Percentiles rank a stretch among this genome's conserved stretches.
Evolutionary conservation across 257 asterid species (phyloP).

Genomic region (Lycium barbarum): DNA sequence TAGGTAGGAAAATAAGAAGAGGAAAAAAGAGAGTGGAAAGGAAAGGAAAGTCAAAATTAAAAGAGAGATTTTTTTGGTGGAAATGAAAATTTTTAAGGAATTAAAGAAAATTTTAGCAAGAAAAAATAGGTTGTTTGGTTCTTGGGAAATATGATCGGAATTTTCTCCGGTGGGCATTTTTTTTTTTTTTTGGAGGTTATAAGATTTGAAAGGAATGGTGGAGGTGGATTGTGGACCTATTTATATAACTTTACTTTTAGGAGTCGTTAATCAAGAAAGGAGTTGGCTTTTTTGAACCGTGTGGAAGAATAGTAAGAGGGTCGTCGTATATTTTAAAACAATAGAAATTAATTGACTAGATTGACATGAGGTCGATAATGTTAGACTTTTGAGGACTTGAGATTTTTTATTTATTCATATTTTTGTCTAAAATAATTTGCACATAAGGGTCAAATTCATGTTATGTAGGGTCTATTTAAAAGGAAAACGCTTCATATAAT

Average conservation of each 20-base stretch:
- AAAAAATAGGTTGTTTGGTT: background rate
- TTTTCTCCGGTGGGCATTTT: conserved; percentile 16
- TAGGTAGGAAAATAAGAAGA: background rate
- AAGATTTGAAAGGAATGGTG: background rate
- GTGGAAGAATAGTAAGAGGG: too few species aligned
- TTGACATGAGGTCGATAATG: too few species aligned
- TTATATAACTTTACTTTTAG: background rate
- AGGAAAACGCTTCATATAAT: too few species aligned
- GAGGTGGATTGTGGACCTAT: conserved; percentile 5
- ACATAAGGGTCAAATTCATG: too few species aligned
- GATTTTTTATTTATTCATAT: too few species aligned
- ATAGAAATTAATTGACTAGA: too few species aligned
- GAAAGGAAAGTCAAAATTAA: background rate
- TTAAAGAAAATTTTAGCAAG: background rate
- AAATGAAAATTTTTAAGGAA: background rate
- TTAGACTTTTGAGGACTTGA: too few species aligned
- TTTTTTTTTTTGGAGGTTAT: background rate
- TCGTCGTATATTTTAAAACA: too few species aligned
- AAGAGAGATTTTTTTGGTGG: background rate
- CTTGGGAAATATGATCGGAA: conserved; percentile 10
- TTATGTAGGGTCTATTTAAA: too few species aligned
- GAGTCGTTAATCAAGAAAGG: background rate
- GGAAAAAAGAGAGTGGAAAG: background rate
- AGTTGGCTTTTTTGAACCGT: too few species aligned
- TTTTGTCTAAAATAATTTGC: too few species aligned